Base-by-base conservation (phyloP, 2,329 filamentous ascomycete species). In the Colletotrichum liaoningense region DNA sequence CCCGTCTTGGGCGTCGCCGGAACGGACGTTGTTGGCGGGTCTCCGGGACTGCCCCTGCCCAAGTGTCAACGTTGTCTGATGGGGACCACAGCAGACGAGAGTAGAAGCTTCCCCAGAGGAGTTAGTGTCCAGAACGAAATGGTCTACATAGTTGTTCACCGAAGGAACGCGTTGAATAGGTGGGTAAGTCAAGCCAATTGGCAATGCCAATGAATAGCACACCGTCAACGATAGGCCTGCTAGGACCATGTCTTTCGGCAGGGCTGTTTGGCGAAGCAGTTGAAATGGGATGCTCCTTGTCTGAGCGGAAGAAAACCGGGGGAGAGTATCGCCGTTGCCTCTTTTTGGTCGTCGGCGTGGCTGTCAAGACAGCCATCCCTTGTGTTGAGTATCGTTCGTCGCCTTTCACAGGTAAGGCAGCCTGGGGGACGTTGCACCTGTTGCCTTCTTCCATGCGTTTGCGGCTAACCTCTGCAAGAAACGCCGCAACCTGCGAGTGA, bases 251-350 rank as follows among this genome's bases (percentile, higher is more conserved):
- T 46, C 49, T 69, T 69, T 56, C 42, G 33, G 67, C 60, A 70
- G 49, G 67, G 70, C 70, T 73, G 67, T 70, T 12, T 70, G 70
- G 70, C 70, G 70, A 73, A 38, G 62, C 12, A 14, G 12, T 26
- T 3, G 33, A 62, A 33, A 65, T 30, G 60, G 70, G 70, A 65
- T 73, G 42, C 55, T 65, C 67, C 70, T 65, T 65, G 70, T 70
- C 52, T 12, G n/a, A 24, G 22, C 35, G 22, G 55, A 6, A 49
- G 22, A 46, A 38, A 26, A 58, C 42, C 42, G 58, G 65, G 58
- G 24, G 12, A 55, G 46, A 42, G 49, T 30, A 64, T 26, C 59
- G 55, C 38, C 33, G 52, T 12, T 49, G 42, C 33, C 42, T 63
- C 26, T 63, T 54, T 67, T 42, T 30, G 35, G 68, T 28, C 33